These are phyloP conservation scores for Trapa incisa DNA, from an alignment of 345 rosid genomes.

Conservation along the genomic window DNA sequence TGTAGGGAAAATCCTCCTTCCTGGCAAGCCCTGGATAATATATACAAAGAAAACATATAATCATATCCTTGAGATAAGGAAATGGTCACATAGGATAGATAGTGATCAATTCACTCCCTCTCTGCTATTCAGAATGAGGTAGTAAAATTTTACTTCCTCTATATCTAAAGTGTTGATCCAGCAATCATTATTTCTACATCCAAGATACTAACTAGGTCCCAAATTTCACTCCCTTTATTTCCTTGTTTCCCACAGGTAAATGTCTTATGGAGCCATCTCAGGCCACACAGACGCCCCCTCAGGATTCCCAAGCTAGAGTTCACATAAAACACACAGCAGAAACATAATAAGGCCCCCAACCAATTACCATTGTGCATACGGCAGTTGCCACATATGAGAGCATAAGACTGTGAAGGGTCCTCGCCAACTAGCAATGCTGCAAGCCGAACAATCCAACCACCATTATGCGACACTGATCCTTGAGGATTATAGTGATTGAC, in stretches of 20 bases:
- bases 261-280: too few species aligned
- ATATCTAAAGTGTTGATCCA: too few species aligned
- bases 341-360: background rate
- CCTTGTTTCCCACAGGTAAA: too few species aligned
- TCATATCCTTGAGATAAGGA: background rate
- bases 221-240: too few species aligned
- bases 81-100: too few species aligned
- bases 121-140: background rate
- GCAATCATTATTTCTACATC: too few species aligned
- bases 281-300: too few species aligned
- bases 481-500: constrained; percentile 55
- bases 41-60: background rate
- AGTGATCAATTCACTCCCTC: background rate
- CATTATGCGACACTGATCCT: constrained; percentile 37
- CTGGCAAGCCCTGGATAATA: constrained; percentile 53
- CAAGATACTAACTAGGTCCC: too few species aligned
- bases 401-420: constrained; percentile 85
- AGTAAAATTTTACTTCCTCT: background rate
- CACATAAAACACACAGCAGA: background rate
- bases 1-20: constrained; percentile 72
- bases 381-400: constrained; percentile 89
- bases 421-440: constrained; percentile 97
- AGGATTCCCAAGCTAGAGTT: too few species aligned
- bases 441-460: constrained; percentile 82
- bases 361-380: constrained; percentile 88